Conservation (phyloP, 768 basidiomycete species). For the Gymnopilus dilepis region DNA sequence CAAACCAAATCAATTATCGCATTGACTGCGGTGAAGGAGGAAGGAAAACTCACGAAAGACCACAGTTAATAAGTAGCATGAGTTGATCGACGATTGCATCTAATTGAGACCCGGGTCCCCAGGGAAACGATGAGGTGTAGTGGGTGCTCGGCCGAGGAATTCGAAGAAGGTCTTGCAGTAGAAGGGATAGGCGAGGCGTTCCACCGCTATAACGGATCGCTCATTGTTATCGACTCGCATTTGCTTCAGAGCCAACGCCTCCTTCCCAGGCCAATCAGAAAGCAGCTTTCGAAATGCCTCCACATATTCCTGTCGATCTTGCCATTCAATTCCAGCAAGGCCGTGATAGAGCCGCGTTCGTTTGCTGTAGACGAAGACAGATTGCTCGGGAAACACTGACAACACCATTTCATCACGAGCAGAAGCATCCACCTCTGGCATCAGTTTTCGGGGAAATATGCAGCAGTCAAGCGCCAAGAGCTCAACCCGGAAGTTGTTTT, state of each 20-base stretch:
- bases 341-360: slow-evolving; percentile 1
- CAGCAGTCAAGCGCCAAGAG: slow-evolving; percentile 14
- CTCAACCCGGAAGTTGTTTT: slow-evolving; percentile 22
- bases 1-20: too few species aligned
- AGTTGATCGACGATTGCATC: too few species aligned
- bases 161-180: slow-evolving; percentile 18
- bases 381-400: not conserved
- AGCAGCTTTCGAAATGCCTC: slow-evolving; percentile 12
- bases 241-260: not conserved
- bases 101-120: too few species aligned
- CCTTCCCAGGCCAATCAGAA: slow-evolving; percentile 1
- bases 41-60: too few species aligned
- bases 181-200: slow-evolving; percentile 2
- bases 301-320: slow-evolving; percentile 3
- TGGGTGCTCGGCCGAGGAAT: slow-evolving; percentile 11
- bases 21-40: too few species aligned
- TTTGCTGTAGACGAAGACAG: not conserved
- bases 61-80: too few species aligned
- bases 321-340: slow-evolving; percentile 4
- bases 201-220: not conserved
- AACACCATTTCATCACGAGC: not conserved
- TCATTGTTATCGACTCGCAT: not conserved
- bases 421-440: not conserved
- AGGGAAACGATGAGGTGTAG: slow-evolving; percentile 1
- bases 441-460: not conserved